Evolutionary conservation across 2,329 filamentous ascomycete species (phyloP).

Genomic region (Penicillium sp.): DNA sequence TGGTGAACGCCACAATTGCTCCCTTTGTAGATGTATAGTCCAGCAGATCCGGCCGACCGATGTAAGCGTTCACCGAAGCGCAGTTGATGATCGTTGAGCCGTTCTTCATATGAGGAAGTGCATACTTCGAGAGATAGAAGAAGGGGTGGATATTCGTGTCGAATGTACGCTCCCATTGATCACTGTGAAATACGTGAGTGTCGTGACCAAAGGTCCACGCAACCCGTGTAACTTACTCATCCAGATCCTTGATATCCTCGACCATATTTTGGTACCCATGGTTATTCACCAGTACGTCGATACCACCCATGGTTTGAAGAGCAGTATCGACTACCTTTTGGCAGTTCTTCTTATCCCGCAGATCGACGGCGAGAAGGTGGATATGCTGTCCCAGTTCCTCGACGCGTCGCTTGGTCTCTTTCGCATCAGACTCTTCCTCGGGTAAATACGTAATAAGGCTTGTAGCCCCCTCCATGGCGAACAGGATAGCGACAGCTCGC

Average conservation of each 20-base stretch:
- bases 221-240: constrained; percentile 52
- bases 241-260: constrained; percentile 69
- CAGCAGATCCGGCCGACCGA: constrained; percentile 75
- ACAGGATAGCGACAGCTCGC: constrained; percentile 71
- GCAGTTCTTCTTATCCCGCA: constrained; percentile 67
- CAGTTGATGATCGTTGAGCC: constrained; percentile 82
- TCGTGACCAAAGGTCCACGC: background rate
- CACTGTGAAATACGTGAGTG: constrained; percentile 43
- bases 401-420: constrained; percentile 71
- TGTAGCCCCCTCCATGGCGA: constrained; percentile 77
- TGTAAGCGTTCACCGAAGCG: constrained; percentile 79
- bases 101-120: constrained; percentile 70
- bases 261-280: constrained; percentile 74
- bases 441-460: constrained; percentile 72
- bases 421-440: constrained; percentile 73
- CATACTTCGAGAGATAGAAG: constrained; percentile 79
- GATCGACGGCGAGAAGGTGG: constrained; percentile 63
- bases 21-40: constrained; percentile 79
- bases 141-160: constrained; percentile 79
- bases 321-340: constrained; percentile 68
- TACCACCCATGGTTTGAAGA: constrained; percentile 62
- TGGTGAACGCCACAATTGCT: constrained; percentile 76
- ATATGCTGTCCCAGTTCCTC: constrained; percentile 67
- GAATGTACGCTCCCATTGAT: constrained; percentile 79
- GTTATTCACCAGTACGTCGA: constrained; percentile 71